Evolutionary conservation across 768 basidiomycete species (phyloP).

Genomic region (Trametopsis cervina): DNA sequence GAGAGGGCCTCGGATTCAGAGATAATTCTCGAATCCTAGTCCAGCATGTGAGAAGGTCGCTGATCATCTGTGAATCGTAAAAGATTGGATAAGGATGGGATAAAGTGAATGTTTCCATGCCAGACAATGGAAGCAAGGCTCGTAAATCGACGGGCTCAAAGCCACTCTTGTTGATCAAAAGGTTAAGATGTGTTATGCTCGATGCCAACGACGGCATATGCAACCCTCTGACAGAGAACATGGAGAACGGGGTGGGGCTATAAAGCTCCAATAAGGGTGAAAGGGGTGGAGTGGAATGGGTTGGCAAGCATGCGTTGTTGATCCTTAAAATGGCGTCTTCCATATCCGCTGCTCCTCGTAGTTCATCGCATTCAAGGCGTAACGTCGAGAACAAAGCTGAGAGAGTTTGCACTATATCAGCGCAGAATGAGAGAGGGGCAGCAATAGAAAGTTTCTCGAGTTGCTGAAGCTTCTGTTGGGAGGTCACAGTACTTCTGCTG

Average conservation of each 20-base stretch:
- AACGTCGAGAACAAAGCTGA: neutral
- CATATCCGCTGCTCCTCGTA: neutral
- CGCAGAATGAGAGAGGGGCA: neutral
- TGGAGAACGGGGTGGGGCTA: neutral
- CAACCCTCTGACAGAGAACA: neutral
- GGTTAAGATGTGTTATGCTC: conserved; percentile 1
- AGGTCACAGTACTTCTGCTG: neutral
- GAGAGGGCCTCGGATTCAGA: conserved; percentile 8
- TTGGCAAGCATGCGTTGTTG: neutral
- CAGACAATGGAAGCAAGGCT: conserved; percentile 1
- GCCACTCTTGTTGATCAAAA: neutral
- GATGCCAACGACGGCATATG: conserved; percentile 1
- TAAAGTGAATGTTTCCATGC: neutral
- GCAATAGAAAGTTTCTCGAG: neutral
- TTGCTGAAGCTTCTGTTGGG: neutral
- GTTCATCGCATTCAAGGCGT: neutral
- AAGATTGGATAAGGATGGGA: conserved; percentile 6
- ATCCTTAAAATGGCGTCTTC: neutral
- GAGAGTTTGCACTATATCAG: neutral
- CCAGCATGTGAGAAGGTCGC: conserved; percentile 8
- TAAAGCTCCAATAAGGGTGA: neutral
- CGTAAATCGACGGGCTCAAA: neutral
- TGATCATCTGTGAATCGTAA: neutral
- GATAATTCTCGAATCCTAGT: conserved; percentile 2
- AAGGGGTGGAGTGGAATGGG: neutral